Conservation (phyloP, 305 asterid species). For the Stenogyne calaminthoides region DNA sequence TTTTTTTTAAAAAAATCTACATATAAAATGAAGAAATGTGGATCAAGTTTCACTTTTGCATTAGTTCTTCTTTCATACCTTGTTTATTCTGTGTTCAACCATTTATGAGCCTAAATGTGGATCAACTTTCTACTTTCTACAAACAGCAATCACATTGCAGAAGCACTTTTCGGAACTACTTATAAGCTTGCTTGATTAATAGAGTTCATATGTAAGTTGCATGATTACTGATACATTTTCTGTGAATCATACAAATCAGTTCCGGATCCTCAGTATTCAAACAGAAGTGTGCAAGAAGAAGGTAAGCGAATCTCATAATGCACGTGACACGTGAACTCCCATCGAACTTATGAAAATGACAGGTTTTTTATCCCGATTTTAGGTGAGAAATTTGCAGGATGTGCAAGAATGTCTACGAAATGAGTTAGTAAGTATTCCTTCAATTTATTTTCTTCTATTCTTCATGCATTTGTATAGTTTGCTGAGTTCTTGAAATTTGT, state of each 20-base stretch:
- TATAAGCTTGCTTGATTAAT: not conserved
- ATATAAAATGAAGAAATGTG: too few species aligned
- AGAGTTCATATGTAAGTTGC: not conserved
- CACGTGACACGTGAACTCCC: not conserved
- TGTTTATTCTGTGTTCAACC: not conserved
- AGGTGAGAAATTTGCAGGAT: slow-evolving; percentile 15
- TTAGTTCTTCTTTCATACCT: not conserved
- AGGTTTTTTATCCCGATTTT: not conserved
- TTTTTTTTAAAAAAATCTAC: too few species aligned
- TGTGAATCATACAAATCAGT: slow-evolving; percentile 17
- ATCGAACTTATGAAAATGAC: not conserved
- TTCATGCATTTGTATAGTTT: not conserved
- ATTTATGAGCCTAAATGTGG: not conserved
- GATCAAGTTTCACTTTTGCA: not conserved
- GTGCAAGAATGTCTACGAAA: not conserved
- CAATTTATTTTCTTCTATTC: not conserved
- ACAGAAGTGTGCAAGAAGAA: not conserved
- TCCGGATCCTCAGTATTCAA: not conserved
- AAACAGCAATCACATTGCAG: not conserved
- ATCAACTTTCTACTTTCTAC: not conserved
- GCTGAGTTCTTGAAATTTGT: not conserved
- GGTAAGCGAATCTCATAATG: slow-evolving; percentile 14
- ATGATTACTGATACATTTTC: not conserved
- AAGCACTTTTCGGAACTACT: not conserved
- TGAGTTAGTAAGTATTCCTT: not conserved